Evolutionary conservation across 371 early-diverging fungal genomes (phyloP).

Genomic region (Mucor plumbeus): DNA sequence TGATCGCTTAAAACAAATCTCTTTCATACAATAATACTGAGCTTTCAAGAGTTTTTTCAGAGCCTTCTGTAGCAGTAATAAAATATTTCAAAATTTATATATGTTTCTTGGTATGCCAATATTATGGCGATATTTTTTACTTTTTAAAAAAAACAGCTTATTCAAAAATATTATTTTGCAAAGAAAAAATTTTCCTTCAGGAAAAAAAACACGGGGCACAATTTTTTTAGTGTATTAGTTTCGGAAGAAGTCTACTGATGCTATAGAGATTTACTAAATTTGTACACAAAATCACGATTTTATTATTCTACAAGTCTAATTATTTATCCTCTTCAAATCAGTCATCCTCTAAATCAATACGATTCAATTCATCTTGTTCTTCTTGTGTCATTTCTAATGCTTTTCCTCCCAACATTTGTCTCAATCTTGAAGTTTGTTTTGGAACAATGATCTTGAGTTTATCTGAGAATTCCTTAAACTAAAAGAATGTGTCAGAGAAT

Average conservation of each 20-base stretch:
- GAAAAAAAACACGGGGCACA: conserved; percentile 1
- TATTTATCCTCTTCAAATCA: not conserved
- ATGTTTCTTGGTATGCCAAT: not conserved
- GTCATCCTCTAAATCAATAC: conserved; percentile 21
- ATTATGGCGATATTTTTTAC: not conserved
- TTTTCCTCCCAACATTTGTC: conserved; percentile 43
- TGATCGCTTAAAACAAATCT: not conserved
- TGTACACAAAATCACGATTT: not conserved
- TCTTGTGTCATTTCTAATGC: conserved; percentile 40
- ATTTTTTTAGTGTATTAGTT: not conserved
- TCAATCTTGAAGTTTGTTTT: conserved; percentile 34
- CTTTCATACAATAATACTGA: not conserved
- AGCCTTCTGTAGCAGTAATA: not conserved
- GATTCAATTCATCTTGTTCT: conserved; percentile 39
- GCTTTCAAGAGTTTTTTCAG: too few species aligned
- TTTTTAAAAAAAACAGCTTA: not conserved
- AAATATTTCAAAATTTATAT: not conserved
- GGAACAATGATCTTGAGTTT: conserved; percentile 51
- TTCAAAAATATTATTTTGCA: too few species aligned
- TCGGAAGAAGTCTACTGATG: conserved; percentile 1
- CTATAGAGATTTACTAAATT: conserved; percentile 3
- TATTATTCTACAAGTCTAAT: not conserved
- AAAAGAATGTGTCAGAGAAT: not conserved
- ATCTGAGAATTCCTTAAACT: conserved; percentile 55
- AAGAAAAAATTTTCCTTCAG: too few species aligned